A percentile compares a stretch with the other conserved stretches of the same genome.
These are phyloP conservation scores for Trichosporon ovoides DNA, from an alignment of 1,284 basidiomycete genomes.

Conservation along the genomic window DNA sequence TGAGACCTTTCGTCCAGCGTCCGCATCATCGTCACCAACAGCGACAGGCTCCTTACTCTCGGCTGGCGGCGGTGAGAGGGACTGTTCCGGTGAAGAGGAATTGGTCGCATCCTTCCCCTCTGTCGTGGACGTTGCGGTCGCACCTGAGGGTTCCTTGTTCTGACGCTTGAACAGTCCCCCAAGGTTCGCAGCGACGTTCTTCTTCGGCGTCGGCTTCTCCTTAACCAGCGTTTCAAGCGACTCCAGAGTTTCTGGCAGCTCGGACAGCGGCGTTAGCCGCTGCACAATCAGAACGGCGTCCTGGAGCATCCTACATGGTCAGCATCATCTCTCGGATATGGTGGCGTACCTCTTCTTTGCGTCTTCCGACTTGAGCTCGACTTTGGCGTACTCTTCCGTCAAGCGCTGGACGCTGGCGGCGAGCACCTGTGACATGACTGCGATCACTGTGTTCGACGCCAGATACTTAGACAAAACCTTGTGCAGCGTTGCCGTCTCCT, in stretches of 20 bases:
- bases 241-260: slow-evolving; percentile 59
- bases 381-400: slow-evolving; percentile 71
- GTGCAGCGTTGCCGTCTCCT: slow-evolving; percentile 92
- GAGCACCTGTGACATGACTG: slow-evolving; percentile 86
- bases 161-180: slow-evolving; percentile 37
- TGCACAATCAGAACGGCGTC: slow-evolving; percentile 72
- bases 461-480: slow-evolving; percentile 93
- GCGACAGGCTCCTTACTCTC: slow-evolving; percentile 1
- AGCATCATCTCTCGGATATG: not conserved
- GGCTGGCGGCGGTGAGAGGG: not conserved
- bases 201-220: slow-evolving; percentile 57
- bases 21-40: not conserved
- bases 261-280: slow-evolving; percentile 62
- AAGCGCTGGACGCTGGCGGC: slow-evolving; percentile 83
- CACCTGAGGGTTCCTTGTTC: slow-evolving; percentile 2
- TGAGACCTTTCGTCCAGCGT: not conserved
- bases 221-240: slow-evolving; percentile 69
- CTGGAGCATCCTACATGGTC: slow-evolving; percentile 59
- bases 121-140: not conserved
- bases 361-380: slow-evolving; percentile 71
- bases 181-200: slow-evolving; percentile 36
- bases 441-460: slow-evolving; percentile 68
- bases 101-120: not conserved
- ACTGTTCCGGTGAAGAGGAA: not conserved
- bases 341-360: slow-evolving; percentile 68